These are phyloP conservation scores for Vitis hybrid DNA, from an alignment of 177 flowering plant genomes.

Conservation along the genomic window DNA sequence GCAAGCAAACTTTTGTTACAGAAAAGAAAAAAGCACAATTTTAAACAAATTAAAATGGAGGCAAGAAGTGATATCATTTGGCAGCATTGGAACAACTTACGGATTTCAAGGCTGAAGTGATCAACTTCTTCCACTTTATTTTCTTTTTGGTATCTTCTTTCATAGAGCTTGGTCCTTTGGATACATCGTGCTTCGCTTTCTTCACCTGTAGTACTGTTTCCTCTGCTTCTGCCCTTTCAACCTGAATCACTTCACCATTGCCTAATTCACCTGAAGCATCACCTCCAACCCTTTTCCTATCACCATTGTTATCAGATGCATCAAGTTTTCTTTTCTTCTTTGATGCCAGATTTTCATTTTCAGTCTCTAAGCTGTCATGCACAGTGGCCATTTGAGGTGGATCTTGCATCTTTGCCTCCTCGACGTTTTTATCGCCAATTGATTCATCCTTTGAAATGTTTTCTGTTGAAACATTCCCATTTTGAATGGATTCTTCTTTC, in stretches of 20 bases:
- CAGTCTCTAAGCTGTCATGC: slow-evolving; percentile 17
- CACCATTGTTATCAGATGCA: slow-evolving; percentile 27
- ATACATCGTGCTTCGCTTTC: too few species aligned
- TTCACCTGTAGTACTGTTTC: too few species aligned
- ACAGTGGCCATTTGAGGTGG: slow-evolving; percentile 18
- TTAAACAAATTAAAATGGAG: too few species aligned
- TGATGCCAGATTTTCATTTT: slow-evolving; percentile 31
- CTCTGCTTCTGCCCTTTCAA: slow-evolving; percentile 26
- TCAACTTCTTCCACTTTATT: too few species aligned
- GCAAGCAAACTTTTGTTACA: too few species aligned
- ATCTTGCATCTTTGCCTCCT: slow-evolving; percentile 32
- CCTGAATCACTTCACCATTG: slow-evolving; percentile 62
- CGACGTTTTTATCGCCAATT: slow-evolving; percentile 11
- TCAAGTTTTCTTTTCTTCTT: slow-evolving; percentile 61
- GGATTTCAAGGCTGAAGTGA: too few species aligned
- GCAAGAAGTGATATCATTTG: too few species aligned
- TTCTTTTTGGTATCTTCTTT: too few species aligned
- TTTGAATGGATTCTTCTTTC: slow-evolving; percentile 37
- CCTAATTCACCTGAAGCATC: slow-evolving; percentile 27
- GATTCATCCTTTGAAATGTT: slow-evolving; percentile 25
- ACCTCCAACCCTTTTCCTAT: slow-evolving; percentile 22
- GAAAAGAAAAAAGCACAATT: too few species aligned
- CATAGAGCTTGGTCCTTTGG: too few species aligned
- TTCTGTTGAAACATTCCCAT: slow-evolving; percentile 21
- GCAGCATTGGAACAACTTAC: too few species aligned